These are phyloP conservation scores for Crepidotus variabilis DNA, from an alignment of 768 basidiomycete species.

Conservation along the genomic window DNA sequence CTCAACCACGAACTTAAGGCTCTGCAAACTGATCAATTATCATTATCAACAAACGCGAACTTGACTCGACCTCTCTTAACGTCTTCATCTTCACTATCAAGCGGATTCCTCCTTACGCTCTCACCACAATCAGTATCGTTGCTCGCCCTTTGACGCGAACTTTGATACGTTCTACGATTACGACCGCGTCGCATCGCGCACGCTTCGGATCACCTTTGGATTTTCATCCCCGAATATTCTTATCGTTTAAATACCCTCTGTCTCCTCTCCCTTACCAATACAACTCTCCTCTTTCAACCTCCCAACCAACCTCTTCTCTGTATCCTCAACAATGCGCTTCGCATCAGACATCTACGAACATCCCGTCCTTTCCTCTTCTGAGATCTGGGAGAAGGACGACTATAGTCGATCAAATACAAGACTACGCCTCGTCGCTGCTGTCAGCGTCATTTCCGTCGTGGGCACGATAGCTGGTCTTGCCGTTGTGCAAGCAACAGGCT, in stretches of 20 bases:
- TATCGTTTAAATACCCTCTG: not conserved
- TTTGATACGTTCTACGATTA: too few relatives aligned
- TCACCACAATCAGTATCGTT: too few relatives aligned
- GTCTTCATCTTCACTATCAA: too few relatives aligned
- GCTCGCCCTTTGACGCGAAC: too few relatives aligned
- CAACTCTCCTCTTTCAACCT: constrained; percentile 1
- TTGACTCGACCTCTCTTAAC: too few relatives aligned
- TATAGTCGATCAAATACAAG: constrained; percentile 18
- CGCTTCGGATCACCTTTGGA: not conserved
- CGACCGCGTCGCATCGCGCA: too few relatives aligned
- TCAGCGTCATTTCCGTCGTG: constrained; percentile 28
- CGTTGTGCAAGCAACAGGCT: constrained; percentile 25
- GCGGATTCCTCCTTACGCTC: too few relatives aligned
- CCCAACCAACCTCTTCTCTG: not conserved
- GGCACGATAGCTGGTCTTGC: constrained; percentile 29
- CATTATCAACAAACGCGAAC: too few relatives aligned
- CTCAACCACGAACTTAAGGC: too few relatives aligned
- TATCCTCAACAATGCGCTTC: constrained; percentile 30
- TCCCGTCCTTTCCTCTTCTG: constrained; percentile 34
- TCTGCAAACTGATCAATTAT: too few relatives aligned
- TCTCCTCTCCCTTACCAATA: not conserved
- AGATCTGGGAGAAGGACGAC: constrained; percentile 32
- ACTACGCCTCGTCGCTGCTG: constrained; percentile 20
- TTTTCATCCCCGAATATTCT: not conserved
- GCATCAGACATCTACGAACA: constrained; percentile 33